Evolutionary conservation across 129 eudicot species (phyloP).

Genomic region (Helichrysum umbraculigerum): DNA sequence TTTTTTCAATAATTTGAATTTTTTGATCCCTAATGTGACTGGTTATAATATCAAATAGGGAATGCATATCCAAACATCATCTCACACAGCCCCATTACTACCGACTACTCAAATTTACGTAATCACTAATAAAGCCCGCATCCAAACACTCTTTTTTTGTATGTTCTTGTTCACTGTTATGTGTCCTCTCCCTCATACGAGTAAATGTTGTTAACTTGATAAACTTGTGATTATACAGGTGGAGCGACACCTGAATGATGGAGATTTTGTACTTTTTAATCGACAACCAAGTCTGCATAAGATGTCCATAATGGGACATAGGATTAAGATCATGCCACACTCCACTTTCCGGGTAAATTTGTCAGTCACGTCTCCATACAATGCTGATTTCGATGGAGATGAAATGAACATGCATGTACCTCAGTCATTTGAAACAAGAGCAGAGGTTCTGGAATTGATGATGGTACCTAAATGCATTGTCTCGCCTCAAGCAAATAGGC

Average conservation of each 20-base stretch:
- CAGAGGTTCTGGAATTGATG: conserved; percentile 93
- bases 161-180: no score
- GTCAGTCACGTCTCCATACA: conserved; percentile 94
- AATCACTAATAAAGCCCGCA: not conserved
- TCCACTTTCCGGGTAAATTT: conserved; percentile 91
- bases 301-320: conserved; percentile 98
- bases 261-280: conserved; percentile 91
- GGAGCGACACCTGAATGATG: conserved; percentile 91
- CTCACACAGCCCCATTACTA: no score
- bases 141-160: no score
- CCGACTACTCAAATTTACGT: not conserved
- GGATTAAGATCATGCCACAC: conserved; percentile 95
- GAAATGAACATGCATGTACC: conserved; percentile 99
- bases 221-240: conserved; percentile 50
- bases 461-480: conserved; percentile 98
- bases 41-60: no score
- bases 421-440: conserved; percentile 96
- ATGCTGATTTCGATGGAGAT: conserved; percentile 99
- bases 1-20: no score
- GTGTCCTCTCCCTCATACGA: conserved; percentile 3
- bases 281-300: conserved; percentile 98
- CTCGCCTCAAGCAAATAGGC: conserved; percentile 91
- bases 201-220: not conserved
- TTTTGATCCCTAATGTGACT: no score
- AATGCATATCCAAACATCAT: no score